Conservation (phyloP, 495 filamentous ascomycete genomes). For the Oleoguttula mirabilis region DNA sequence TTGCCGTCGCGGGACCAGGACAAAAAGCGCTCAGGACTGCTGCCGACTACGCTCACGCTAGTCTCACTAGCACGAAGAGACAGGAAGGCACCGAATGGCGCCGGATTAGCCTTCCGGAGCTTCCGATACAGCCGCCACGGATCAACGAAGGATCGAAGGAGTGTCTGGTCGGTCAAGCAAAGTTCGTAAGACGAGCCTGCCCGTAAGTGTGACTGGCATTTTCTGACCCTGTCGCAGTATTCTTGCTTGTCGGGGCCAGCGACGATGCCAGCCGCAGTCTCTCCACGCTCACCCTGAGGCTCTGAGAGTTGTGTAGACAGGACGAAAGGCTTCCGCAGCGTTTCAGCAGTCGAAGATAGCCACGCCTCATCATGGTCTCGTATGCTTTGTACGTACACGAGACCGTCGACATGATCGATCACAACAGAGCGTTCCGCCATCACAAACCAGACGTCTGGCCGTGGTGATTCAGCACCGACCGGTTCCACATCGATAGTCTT, state of each 20-base stretch:
- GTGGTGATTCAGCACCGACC: not conserved
- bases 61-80: constrained; percentile 36
- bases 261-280: too few species aligned
- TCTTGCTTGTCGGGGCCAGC: constrained; percentile 1
- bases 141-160: constrained; percentile 32
- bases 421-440: constrained; percentile 74
- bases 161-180: constrained; percentile 69
- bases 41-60: constrained; percentile 57
- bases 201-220: constrained; percentile 59
- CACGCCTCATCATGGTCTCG: constrained; percentile 27
- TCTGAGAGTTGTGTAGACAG: not conserved
- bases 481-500: constrained; percentile 41
- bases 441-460: constrained; percentile 60
- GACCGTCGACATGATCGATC: constrained; percentile 54
- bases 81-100: constrained; percentile 75
- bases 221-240: constrained; percentile 54
- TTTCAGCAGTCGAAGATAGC: constrained; percentile 25
- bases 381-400: constrained; percentile 55
- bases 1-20: constrained; percentile 47
- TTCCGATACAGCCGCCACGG: constrained; percentile 61
- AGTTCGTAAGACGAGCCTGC: constrained; percentile 87
- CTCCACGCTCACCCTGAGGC: too few species aligned
- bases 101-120: constrained; percentile 63
- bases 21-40: constrained; percentile 88
- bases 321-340: constrained; percentile 12